Evolutionary conservation across 2,329 filamentous ascomycete genomes (phyloP).

Genomic region (Macroventuria anomochaeta): DNA sequence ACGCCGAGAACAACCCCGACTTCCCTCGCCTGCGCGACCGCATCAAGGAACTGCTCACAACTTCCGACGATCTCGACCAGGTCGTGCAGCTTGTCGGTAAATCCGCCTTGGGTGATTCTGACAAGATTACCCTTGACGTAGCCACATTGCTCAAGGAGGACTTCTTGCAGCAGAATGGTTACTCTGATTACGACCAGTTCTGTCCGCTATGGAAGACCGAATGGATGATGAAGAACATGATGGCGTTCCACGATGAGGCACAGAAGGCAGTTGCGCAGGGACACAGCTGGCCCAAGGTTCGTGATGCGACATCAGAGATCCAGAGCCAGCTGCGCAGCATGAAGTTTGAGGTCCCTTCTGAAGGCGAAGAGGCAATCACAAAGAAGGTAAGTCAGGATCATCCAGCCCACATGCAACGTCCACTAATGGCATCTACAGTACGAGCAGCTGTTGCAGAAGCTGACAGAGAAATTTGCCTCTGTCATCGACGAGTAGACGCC

Average conservation of each 20-base stretch:
- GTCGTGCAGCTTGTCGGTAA: constrained; percentile 98
- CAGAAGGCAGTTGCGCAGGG: constrained; percentile 94
- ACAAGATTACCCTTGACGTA: constrained; percentile 98
- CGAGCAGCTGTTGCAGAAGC: constrained; percentile 85
- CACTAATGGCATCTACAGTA: constrained; percentile 68
- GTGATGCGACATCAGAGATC: constrained; percentile 86
- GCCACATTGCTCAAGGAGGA: constrained; percentile 94
- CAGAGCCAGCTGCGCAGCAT: constrained; percentile 85
- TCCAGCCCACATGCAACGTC: not conserved
- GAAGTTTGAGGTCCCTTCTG: constrained; percentile 93
- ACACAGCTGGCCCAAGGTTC: constrained; percentile 89
- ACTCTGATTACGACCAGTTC: constrained; percentile 99
- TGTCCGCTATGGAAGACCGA: constrained; percentile 99
- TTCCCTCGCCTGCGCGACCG: constrained; percentile 92
- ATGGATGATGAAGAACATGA: constrained; percentile 99
- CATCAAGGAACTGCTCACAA: constrained; percentile 90
- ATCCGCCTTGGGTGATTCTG: constrained; percentile 90
- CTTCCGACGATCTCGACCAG: constrained; percentile 96
- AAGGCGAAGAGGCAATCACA: constrained; percentile 78
- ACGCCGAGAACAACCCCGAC: constrained; percentile 90
- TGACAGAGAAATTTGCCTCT: constrained; percentile 97
- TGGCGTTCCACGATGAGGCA: constrained; percentile 96
- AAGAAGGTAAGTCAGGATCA: constrained; percentile 72
- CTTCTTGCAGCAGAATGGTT: constrained; percentile 98
- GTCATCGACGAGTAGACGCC: constrained; percentile 84